Evolutionary conservation across 1,139 yeast species (phyloP), one percentile per base, ranked within the genome.

Genomic region (Suhomyces coccinellae): DNA sequence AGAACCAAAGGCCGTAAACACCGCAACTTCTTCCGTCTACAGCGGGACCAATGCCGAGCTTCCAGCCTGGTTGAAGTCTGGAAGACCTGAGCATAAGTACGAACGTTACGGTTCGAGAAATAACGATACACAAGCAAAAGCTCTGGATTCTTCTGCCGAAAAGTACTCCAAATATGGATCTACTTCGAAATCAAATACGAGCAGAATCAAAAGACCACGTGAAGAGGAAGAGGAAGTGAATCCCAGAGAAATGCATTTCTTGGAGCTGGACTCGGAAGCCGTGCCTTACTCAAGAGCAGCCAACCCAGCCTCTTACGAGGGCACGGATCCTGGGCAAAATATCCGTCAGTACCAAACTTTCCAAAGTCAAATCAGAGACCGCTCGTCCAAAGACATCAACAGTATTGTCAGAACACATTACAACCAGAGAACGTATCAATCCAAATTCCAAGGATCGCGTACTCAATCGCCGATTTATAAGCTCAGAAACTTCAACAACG

Each of bases 401-500:
- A 77, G 79, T 40, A 78, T 87, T 47, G 95, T 93, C 24, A 72
- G 93, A 49, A 73, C 79, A 40, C 97, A 90, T 65, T 93, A 93
- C 62, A 93, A 93, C 64, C 86, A 87, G 54, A 77, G 96, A 56
- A 87, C 97, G 0, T 80, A 81, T 53, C 80, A 80, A 52, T 79
- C 93, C 2, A 82, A 83, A 51, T 68, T 70, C 30, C 80, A 79
- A 45, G 83, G 80, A 22, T 63, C 72, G 20, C 75, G 99, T 52
- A 75, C 83, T 27, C 74, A 80, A 34, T 89, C 97, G 0, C 95
- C 95, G 6, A 93, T 93, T 58, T 84, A 87, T 65, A 85, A 87
- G 58, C 72, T 95, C 50, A 75, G 97, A 49, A 86, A 87, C 55
- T 95, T 90, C 74, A 95, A 93, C 64, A 95, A 93, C 61, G 88